phyloP scores from a whole-genome alignment of 805 yeast species.

The Yarrowia alimentaria region DNA sequence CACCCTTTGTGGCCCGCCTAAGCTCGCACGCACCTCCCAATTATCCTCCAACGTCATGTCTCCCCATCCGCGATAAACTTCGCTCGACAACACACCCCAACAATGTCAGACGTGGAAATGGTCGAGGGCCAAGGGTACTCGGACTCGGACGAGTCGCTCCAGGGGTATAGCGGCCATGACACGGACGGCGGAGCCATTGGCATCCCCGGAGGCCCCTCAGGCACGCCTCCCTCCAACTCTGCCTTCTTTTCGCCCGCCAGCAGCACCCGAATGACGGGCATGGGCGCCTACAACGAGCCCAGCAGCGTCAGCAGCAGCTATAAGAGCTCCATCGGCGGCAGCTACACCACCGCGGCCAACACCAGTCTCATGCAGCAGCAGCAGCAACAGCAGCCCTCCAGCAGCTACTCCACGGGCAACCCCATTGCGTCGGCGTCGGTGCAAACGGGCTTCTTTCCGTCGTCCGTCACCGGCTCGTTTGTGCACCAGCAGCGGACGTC shows the following conservation, averaged over 20 bases:
- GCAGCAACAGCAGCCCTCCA: too few relatives aligned
- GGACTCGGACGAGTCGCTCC: constrained; percentile 26
- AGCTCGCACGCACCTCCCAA: too few relatives aligned
- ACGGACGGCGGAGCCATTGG: too few relatives aligned
- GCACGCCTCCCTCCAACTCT: constrained; percentile 26
- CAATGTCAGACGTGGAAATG: constrained; percentile 27
- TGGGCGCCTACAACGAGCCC: constrained; percentile 35
- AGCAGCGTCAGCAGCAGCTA: constrained; percentile 35
- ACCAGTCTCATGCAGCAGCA: too few relatives aligned
- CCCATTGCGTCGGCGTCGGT: constrained; percentile 30
- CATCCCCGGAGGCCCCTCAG: too few relatives aligned
- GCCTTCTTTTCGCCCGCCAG: constrained; percentile 36
- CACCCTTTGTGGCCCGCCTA: too few relatives aligned
- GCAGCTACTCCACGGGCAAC: too few relatives aligned
- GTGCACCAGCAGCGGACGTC: constrained; percentile 24
- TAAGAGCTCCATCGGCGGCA: too few relatives aligned
- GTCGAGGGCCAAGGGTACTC: constrained; percentile 29
- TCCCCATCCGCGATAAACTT: too few relatives aligned
- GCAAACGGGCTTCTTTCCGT: constrained; percentile 31
- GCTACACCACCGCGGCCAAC: too few relatives aligned
- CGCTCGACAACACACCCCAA: constrained; percentile 13
- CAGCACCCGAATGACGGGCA: constrained; percentile 33
- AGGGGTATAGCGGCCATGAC: too few relatives aligned
- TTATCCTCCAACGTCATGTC: too few relatives aligned
- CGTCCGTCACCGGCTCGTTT: constrained; percentile 36